Base-by-base conservation (phyloP, 768 basidiomycete genomes). In the Leccinum subgranulosum region DNA sequence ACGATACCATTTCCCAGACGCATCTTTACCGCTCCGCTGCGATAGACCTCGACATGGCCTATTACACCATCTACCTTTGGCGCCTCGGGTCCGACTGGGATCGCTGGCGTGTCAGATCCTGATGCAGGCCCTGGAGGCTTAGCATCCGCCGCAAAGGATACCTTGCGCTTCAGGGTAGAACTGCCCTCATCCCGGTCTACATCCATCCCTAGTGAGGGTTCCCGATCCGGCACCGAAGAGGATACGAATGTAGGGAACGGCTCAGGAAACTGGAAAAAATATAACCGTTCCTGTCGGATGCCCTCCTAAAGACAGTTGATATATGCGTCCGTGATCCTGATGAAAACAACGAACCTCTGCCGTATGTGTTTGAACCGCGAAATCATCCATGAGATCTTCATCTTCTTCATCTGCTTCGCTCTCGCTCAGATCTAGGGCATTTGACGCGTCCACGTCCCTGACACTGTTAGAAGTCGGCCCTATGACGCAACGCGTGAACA, bases 201-300 rank as follows among this genome's bases (percentile, higher is more conserved):
- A 43, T 76, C 68, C 49, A 77, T 75, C 25, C 69, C 66, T 9
- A 70, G 74, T 17, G 65, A 45, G 23, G 64, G 56, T 9, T 57
- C 63, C 51, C 74, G 66, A 9, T 68, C 65, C 19, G 74, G 59
- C 8, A 71, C 60, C 7, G 68, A 53, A 57, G 75, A 66, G 7
- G 81, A 74, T 2, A 76, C 57, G 73, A 94, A 94, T 5, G 76
- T 79, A 0, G 94, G 93, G 72, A 97, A 94, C 0, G 92, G 90
- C 9, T 77, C 70, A 0, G 94, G 94, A 65, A 96, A 96, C 68
- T 95, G 93, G 75, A 96, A 94, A 63, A 94, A 87, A 66, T 90
- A 96, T 4, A 96, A 74, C 19, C 81, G 79, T 54, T 91, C 87
- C 70, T 84, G 85, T 53, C 78, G 79, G 36, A 80, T 62, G 51